Conservation (phyloP, 2,329 filamentous ascomycete genomes). For the Myriosclerotinia duriaeana region DNA sequence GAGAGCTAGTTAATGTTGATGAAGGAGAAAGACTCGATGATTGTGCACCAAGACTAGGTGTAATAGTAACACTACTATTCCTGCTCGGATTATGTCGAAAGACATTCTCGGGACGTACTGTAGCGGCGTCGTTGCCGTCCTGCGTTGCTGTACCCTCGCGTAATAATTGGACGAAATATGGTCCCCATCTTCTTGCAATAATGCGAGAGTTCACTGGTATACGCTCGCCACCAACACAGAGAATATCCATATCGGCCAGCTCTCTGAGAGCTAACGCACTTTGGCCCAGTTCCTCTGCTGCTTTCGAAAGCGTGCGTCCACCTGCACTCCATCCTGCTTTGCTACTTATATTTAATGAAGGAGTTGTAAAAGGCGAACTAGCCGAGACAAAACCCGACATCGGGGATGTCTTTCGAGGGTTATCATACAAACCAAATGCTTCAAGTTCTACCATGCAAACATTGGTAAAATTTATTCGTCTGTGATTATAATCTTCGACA, state of each 20-base stretch:
- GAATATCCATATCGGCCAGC: conserved; percentile 92
- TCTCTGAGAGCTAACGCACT: conserved; percentile 78
- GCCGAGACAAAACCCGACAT: conserved; percentile 83
- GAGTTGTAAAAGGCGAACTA: conserved; percentile 65
- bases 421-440: conserved; percentile 95
- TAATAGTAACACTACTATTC: conserved; percentile 84
- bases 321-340: conserved; percentile 68
- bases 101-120: conserved; percentile 62
- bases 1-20: conserved; percentile 44
- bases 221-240: conserved; percentile 85
- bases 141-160: conserved; percentile 70
- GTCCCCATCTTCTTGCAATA: conserved; percentile 85
- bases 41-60: conserved; percentile 58
- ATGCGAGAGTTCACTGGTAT: conserved; percentile 93
- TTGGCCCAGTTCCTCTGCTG: conserved; percentile 82
- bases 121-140: conserved; percentile 72
- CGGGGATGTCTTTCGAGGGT: conserved; percentile 75
- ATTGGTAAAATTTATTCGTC: conserved; percentile 95
- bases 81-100: conserved; percentile 60
- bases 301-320: conserved; percentile 71
- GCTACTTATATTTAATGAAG: conserved; percentile 46
- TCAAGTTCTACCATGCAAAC: conserved; percentile 96
- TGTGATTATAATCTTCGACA: conserved; percentile 97
- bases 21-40: conserved; percentile 50
- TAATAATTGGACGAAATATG: conserved; percentile 90